Percentiles rank a stretch among this genome's conserved stretches.
These are phyloP conservation scores for Ramaria sp. DNA, from an alignment of 768 basidiomycete genomes.

Conservation along the genomic window DNA sequence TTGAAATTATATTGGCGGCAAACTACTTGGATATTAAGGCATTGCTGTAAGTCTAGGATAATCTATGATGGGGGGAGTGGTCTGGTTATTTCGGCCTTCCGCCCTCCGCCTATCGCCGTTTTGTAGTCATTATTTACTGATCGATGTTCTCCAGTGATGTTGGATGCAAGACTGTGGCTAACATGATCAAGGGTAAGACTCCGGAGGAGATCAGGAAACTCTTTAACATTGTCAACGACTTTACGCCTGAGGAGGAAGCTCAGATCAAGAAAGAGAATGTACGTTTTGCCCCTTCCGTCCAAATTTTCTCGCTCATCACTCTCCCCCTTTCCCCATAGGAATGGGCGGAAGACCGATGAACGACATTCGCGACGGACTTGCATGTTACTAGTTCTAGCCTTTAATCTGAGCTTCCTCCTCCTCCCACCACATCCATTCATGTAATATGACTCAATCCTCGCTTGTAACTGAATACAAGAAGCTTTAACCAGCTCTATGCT, in stretches of 20 bases:
- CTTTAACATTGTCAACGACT: constrained; percentile 97
- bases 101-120: constrained; percentile 2
- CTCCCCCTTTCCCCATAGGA: constrained; percentile 36
- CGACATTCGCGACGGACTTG: not conserved
- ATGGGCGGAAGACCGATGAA: constrained; percentile 89
- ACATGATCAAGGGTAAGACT: constrained; percentile 99
- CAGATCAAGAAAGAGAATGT: constrained; percentile 99
- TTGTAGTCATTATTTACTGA: constrained; percentile 3
- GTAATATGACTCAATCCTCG: not conserved
- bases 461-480: not conserved
- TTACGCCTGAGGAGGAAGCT: constrained; percentile 98
- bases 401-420: not conserved
- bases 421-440: constrained; percentile 1
- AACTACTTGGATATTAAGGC: constrained; percentile 99
- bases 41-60: constrained; percentile 57
- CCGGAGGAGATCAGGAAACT: constrained; percentile 98
- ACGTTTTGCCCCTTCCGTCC: constrained; percentile 23
- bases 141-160: constrained; percentile 56
- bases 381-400: constrained; percentile 8
- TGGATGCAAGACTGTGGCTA: constrained; percentile 97
- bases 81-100: constrained; percentile 2
- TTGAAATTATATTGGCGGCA: constrained; percentile 98
- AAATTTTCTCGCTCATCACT: not conserved
- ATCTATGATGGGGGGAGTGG: not conserved
- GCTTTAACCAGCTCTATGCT: too few relatives aligned